Evolutionary conservation across 495 filamentous ascomycete genomes (phyloP).

Genomic region (Immersiella caudata): DNA sequence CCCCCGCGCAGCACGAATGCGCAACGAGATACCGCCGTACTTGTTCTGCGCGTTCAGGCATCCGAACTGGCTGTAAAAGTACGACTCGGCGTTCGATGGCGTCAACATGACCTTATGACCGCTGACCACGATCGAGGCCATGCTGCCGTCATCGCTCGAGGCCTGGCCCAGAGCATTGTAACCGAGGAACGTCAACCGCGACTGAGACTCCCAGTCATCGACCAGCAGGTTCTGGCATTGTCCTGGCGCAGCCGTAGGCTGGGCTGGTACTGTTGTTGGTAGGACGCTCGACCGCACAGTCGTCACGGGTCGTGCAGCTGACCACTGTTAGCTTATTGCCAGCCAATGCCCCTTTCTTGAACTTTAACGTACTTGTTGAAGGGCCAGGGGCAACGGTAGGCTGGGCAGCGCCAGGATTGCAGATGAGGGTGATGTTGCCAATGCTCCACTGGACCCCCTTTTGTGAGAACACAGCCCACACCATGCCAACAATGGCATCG

Average conservation of each 20-base stretch:
- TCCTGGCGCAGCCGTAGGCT: background rate
- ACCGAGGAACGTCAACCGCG: slow-evolving; percentile 63
- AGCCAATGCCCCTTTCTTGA: background rate
- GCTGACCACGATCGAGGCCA: slow-evolving; percentile 59
- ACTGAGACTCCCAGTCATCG: slow-evolving; percentile 67
- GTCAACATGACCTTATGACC: slow-evolving; percentile 55
- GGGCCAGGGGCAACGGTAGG: slow-evolving; percentile 19
- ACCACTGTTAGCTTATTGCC: background rate
- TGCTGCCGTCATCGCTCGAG: slow-evolving; percentile 62
- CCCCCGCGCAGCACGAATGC: slow-evolving; percentile 58
- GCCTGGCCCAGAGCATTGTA: slow-evolving; percentile 63
- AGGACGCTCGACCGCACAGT: slow-evolving; percentile 17
- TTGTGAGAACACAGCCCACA: slow-evolving; percentile 55
- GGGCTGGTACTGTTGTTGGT: slow-evolving; percentile 29
- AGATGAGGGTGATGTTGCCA: slow-evolving; percentile 56
- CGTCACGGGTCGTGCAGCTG: background rate
- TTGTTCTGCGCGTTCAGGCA: slow-evolving; percentile 54
- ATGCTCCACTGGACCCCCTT: slow-evolving; percentile 52
- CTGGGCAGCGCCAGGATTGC: slow-evolving; percentile 33
- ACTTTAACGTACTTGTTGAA: slow-evolving; percentile 23
- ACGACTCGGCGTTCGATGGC: slow-evolving; percentile 50
- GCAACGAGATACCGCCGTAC: slow-evolving; percentile 63
- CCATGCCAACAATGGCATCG: slow-evolving; percentile 53
- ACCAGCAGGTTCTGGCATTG: slow-evolving; percentile 56
- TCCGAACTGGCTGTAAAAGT: slow-evolving; percentile 62